These are phyloP conservation scores for Yamadazyma trypodendri DNA, from an alignment of 1,139 yeast species.

Conservation along the genomic window DNA sequence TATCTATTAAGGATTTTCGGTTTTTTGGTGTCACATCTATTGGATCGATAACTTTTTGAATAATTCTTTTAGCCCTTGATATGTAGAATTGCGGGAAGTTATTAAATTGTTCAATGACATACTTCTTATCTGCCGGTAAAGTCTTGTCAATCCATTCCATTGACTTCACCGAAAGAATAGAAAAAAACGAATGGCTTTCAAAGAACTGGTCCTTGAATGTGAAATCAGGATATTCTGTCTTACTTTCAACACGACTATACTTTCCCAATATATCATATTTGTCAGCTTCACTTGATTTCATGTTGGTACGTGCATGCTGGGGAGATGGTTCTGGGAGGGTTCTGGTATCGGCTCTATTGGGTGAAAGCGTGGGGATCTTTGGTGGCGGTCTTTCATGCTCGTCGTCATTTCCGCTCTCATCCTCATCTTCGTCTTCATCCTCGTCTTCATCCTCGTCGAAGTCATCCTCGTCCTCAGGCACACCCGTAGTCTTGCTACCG, in stretches of 20 bases:
- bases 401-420: constrained; percentile 5
- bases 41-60: constrained; percentile 37
- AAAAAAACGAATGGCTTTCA: constrained; percentile 40
- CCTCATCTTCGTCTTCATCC: constrained; percentile 9
- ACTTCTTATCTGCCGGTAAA: constrained; percentile 23
- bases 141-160: constrained; percentile 32
- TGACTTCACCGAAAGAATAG: constrained; percentile 37
- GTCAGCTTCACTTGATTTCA: not conserved
- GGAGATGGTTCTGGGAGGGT: no score
- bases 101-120: constrained; percentile 28
- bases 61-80: constrained; percentile 18
- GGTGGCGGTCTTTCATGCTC: not conserved
- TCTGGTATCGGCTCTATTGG: no score
- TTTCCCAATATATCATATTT: constrained; percentile 1
- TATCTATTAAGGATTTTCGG: constrained; percentile 19
- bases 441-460: constrained; percentile 9
- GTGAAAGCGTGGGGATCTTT: no score
- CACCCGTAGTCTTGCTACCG: not conserved
- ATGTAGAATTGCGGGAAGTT: constrained; percentile 30
- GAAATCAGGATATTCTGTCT: not conserved
- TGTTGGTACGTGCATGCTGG: no score
- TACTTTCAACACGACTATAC: not conserved
- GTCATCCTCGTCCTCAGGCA: constrained; percentile 7
- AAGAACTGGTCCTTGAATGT: constrained; percentile 22
- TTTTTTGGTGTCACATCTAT: constrained; percentile 23